Base-by-base conservation (phyloP, 805 yeast species). In the Zygotorulaspora florentina region DNA sequence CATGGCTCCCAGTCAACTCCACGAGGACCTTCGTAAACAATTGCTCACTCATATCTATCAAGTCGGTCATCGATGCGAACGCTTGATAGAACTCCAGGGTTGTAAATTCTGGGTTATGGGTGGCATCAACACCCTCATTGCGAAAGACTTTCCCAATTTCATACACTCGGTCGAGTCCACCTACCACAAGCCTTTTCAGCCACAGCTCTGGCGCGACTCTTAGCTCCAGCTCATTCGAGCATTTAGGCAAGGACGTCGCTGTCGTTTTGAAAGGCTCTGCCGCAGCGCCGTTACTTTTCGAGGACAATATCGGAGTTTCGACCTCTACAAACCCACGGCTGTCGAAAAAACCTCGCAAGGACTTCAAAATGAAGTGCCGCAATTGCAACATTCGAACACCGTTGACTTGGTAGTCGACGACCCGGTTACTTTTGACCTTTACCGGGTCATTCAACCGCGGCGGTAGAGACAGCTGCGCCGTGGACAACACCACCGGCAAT, bases 201-300 rank as follows among this genome's bases (percentile, higher is more conserved):
- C 96, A 93, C 31, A 93, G 68, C 59, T 91, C 99, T 0, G 99
- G 99, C 0, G 99, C 97, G 2, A 93, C 91, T 35, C 99, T 69
- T 37, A 93, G 64, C 44, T 78, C 82, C 8, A 88, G 65, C 10
- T 69, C 67, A 1, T 57, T 42, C 2, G 51, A 49, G 1, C 50
- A 50, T 15, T 67, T 69, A 8, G 64, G 60, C 23, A 63, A 23
- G 27, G 64, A 56, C 34, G 65, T 62, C 35, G 74, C 64, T 1
- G 52, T 42, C 0, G 97, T 88, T 1, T 58, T 58, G 55, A 93
- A 93, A 0, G 98, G 96, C n/a, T 76, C 75, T 0, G 99, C 98
- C 56, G 82, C 81, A 4, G 99, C 99, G 2, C 99, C 99, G 13
- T 88, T 86, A 0, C 89, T 79, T 1, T 82, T 80, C 6, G 70